These are phyloP conservation scores for Canna indica DNA, from an alignment of 176 grass and related monocot genomes.

Conservation along the genomic window DNA sequence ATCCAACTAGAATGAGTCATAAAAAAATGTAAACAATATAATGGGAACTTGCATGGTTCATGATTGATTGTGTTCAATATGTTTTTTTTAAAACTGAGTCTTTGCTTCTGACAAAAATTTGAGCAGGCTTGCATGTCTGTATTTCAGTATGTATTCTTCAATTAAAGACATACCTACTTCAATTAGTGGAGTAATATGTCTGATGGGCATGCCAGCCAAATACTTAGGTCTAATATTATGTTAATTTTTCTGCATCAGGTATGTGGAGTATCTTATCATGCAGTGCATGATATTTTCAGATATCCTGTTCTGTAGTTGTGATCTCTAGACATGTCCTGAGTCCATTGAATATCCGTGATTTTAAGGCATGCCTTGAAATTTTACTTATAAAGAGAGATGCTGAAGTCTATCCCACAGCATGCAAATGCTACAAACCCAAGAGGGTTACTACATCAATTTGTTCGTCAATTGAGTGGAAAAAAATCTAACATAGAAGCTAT, in stretches of 20 bases:
- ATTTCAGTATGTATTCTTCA: background rate
- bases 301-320: background rate
- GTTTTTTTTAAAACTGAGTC: background rate
- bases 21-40: too few relatives aligned
- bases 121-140: too few relatives aligned
- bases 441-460: constrained; percentile 56
- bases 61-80: background rate
- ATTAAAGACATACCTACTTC: background rate
- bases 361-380: background rate
- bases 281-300: background rate
- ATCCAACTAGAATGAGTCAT: too few relatives aligned
- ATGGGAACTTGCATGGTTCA: too few relatives aligned
- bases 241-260: background rate
- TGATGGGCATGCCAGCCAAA: too few relatives aligned
- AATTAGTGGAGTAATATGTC: background rate
- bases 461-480: constrained; percentile 37
- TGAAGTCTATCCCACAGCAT: constrained; percentile 38
- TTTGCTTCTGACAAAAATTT: background rate
- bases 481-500: constrained; percentile 47
- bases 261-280: background rate
- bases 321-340: background rate
- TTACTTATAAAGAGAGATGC: constrained; percentile 36
- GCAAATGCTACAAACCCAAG: constrained; percentile 50
- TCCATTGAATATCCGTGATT: background rate
- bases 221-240: background rate